Percentiles rank a stretch among this genome's conserved stretches.
Evolutionary conservation across 768 basidiomycete genomes (phyloP).

Genomic region (Russula vinacea): DNA sequence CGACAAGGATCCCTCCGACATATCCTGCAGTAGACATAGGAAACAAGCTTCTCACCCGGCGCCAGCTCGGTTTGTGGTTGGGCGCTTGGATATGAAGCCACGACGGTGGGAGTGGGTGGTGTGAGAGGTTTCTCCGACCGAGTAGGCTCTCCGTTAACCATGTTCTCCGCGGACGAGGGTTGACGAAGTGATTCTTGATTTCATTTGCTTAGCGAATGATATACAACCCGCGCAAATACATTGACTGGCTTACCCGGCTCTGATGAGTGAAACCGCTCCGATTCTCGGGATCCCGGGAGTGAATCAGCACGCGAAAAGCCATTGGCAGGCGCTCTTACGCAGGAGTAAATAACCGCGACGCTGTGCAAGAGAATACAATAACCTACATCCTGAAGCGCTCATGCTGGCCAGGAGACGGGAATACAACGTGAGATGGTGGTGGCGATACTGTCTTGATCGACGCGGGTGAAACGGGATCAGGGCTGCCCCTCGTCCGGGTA

Average conservation of each 20-base stretch:
- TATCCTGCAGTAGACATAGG: slow-evolving; percentile 44
- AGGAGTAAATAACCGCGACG: neutral
- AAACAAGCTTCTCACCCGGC: slow-evolving; percentile 18
- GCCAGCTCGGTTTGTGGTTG: neutral
- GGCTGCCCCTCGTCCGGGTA: neutral
- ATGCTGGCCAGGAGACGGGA: neutral
- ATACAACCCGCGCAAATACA: neutral
- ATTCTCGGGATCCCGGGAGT: slow-evolving; percentile 11
- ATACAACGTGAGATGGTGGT: slow-evolving; percentile 5
- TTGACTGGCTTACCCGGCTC: slow-evolving; percentile 10
- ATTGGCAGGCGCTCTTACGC: neutral
- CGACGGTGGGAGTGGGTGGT: neutral
- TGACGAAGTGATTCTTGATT: slow-evolving; percentile 11
- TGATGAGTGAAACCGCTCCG: slow-evolving; percentile 9
- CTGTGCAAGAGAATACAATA: neutral
- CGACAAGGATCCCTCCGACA: slow-evolving; percentile 50
- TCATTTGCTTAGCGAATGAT: neutral
- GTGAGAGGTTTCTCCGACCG: neutral
- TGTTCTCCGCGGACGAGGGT: neutral
- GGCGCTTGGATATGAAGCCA: neutral
- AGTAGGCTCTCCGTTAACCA: neutral
- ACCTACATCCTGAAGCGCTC: slow-evolving; percentile 22
- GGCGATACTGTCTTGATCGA: slow-evolving; percentile 20
- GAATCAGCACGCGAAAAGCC: slow-evolving; percentile 1
- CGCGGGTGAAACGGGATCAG: slow-evolving; percentile 2